Conservation (phyloP, 192 early-diverging fungal species). For the Backusella sp. region DNA sequence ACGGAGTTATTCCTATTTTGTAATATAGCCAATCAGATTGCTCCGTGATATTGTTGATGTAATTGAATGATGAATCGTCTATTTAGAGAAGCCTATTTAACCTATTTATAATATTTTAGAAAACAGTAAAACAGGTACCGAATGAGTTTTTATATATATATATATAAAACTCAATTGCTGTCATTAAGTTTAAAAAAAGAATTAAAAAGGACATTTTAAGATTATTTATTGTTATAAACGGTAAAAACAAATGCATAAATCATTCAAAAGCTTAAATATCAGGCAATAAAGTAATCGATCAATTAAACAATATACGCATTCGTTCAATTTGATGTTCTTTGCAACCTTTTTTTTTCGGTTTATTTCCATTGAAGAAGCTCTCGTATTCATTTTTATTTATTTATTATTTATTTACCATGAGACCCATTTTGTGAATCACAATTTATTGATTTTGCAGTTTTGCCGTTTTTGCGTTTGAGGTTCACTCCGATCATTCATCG, state of each 20-base stretch:
- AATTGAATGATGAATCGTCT: background rate
- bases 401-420: background rate
- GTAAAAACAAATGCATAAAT: background rate
- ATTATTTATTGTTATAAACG: background rate
- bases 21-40: background rate
- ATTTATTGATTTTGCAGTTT: background rate
- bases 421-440: background rate
- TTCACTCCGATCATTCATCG: background rate
- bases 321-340: background rate
- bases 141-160: background rate
- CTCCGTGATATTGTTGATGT: background rate
- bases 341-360: no score
- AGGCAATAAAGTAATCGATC: background rate
- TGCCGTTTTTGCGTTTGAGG: conserved; percentile 14
- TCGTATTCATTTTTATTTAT: background rate
- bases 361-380: background rate
- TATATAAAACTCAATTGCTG: background rate
- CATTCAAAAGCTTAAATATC: background rate
- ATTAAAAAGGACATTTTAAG: background rate
- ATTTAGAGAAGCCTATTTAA: background rate
- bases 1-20: background rate
- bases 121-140: background rate
- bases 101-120: background rate
- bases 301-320: background rate
- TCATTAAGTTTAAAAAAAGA: background rate